phyloP scores from a whole-genome alignment of 352 stramenopile genomes.

The Blastocystis sp. region DNA sequence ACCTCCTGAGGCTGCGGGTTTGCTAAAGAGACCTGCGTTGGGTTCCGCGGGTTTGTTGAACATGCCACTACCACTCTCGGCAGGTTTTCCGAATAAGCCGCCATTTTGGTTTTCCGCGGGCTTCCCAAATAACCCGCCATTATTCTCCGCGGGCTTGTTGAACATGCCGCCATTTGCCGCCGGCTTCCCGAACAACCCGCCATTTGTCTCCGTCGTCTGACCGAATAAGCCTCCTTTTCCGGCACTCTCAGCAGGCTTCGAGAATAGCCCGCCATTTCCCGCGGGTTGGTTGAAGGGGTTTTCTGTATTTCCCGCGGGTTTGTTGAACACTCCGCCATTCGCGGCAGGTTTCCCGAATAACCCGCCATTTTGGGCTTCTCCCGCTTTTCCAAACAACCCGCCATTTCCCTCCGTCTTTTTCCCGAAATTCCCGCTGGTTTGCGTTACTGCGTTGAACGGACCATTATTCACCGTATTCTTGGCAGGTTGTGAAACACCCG shows the following conservation, averaged over 20 bases:
- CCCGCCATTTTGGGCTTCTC: too few species aligned
- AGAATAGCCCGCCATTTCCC: background rate
- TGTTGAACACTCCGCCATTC: background rate
- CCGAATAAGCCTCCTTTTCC: background rate
- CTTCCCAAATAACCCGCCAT: background rate
- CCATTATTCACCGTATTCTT: background rate
- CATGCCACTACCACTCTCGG: background rate
- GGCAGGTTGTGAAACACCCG: background rate
- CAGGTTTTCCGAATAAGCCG: background rate
- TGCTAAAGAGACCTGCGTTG: background rate
- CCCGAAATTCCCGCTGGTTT: background rate
- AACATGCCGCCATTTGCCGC: background rate
- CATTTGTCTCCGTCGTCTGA: background rate
- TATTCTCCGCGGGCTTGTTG: background rate
- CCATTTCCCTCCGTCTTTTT: background rate
- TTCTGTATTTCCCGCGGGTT: background rate
- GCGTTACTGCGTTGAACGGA: background rate
- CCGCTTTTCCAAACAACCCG: too few species aligned
- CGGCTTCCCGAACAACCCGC: background rate
- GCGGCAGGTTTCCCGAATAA: background rate
- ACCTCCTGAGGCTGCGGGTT: background rate
- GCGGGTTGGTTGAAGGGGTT: background rate
- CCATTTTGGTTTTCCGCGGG: background rate
- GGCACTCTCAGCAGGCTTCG: background rate
- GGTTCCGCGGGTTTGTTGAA: background rate